Conservation (phyloP, 495 filamentous ascomycete genomes). For the Aspergillus homomorphus region DNA sequence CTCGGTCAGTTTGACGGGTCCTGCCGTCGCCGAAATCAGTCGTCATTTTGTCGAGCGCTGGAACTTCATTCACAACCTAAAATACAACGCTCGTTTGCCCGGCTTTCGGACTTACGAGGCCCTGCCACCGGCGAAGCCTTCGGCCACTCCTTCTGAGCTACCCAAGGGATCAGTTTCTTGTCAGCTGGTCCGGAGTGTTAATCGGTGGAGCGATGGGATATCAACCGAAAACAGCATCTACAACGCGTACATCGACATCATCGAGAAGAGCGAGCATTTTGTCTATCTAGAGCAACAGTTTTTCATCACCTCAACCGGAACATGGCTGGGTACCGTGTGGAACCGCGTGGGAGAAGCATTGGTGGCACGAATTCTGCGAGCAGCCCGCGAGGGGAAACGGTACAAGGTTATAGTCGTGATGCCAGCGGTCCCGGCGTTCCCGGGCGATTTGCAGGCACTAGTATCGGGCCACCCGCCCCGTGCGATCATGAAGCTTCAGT, state of each 20-base stretch:
- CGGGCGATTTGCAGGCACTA: slow-evolving; percentile 85
- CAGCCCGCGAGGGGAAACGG: slow-evolving; percentile 63
- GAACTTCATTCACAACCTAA: slow-evolving; percentile 87
- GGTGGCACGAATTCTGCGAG: slow-evolving; percentile 80
- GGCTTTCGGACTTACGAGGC: slow-evolving; percentile 48
- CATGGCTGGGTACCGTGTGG: slow-evolving; percentile 71
- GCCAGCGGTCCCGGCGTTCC: slow-evolving; percentile 87
- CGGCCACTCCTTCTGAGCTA: too few species aligned
- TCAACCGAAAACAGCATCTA: slow-evolving; percentile 78
- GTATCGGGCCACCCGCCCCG: slow-evolving; percentile 75
- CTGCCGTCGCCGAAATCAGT: slow-evolving; percentile 73
- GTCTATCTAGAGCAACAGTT: slow-evolving; percentile 99
- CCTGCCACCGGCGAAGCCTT: too few species aligned
- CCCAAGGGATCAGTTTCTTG: too few species aligned
- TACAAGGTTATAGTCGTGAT: slow-evolving; percentile 87
- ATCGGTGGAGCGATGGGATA: slow-evolving; percentile 69
- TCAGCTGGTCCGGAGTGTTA: slow-evolving; percentile 67
- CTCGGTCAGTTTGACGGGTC: slow-evolving; percentile 73
- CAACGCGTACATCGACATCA: slow-evolving; percentile 82
- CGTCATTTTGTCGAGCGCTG: slow-evolving; percentile 83
- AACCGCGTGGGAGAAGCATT: slow-evolving; percentile 88
- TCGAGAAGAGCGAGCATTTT: slow-evolving; percentile 76
- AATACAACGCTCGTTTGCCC: slow-evolving; percentile 63
- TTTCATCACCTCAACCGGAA: slow-evolving; percentile 87
- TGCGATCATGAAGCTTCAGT: slow-evolving; percentile 97